Conservation (phyloP, 1,139 yeast species). For the Barnettozyma hawaiiensis region DNA sequence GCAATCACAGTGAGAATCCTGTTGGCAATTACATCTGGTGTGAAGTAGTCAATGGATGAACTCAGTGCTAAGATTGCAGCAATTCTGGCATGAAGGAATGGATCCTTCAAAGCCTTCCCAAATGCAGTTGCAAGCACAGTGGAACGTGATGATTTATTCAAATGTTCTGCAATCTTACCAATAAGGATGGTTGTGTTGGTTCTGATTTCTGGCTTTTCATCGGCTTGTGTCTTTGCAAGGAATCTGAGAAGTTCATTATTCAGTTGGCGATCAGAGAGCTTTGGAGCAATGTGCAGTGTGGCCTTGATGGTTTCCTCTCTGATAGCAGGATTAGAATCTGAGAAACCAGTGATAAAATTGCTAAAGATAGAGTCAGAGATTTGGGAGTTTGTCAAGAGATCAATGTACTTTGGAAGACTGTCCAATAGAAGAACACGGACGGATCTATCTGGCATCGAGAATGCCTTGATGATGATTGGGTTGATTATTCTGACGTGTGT, state of each 20-base stretch:
- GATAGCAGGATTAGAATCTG: constrained; percentile 75
- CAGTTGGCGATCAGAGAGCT: constrained; percentile 71
- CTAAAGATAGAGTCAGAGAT: constrained; percentile 68
- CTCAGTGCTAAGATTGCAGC: constrained; percentile 76
- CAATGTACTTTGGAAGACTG: constrained; percentile 52
- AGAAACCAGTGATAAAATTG: constrained; percentile 68
- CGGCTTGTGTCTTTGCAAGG: constrained; percentile 85
- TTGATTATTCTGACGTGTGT: constrained; percentile 45
- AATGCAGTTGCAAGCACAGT: constrained; percentile 85
- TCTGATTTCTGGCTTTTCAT: constrained; percentile 75
- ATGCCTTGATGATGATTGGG: constrained; percentile 62
- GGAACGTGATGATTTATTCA: constrained; percentile 55
- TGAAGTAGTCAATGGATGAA: constrained; percentile 56
- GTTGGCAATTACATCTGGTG: constrained; percentile 72
- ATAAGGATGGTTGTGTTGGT: constrained; percentile 79
- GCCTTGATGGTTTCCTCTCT: constrained; percentile 79
- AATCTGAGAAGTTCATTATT: constrained; percentile 80
- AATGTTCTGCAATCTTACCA: constrained; percentile 59
- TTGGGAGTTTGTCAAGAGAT: constrained; percentile 49
- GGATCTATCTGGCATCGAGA: constrained; percentile 66
- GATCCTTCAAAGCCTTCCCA: constrained; percentile 75
- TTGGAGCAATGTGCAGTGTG: constrained; percentile 56
- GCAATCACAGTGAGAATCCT: constrained; percentile 84
- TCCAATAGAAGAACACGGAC: constrained; percentile 66
- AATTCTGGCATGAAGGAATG: constrained; percentile 69